Evolutionary conservation across 805 yeast genomes (phyloP).

Genomic region (Tetrapisispora taiwanensis): DNA sequence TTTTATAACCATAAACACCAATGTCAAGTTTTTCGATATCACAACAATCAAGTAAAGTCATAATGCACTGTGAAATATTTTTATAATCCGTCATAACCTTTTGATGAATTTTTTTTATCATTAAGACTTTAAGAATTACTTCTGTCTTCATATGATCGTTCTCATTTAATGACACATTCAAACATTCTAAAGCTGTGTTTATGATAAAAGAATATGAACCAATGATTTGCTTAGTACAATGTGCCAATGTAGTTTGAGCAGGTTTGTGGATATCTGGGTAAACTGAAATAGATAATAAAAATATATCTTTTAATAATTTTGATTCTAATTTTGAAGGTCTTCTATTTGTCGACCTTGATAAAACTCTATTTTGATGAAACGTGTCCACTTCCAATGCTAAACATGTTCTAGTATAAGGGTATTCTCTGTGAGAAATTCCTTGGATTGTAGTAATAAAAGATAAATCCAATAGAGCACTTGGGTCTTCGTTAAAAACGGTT

Average conservation of each 20-base stretch:
- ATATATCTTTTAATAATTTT: slow-evolving; percentile 52
- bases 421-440: slow-evolving; percentile 49
- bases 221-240: slow-evolving; percentile 58
- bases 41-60: slow-evolving; percentile 44
- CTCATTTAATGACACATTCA: slow-evolving; percentile 39
- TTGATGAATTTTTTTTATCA: slow-evolving; percentile 45
- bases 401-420: slow-evolving; percentile 68
- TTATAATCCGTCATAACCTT: slow-evolving; percentile 49
- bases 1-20: slow-evolving; percentile 41
- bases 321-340: slow-evolving; percentile 58
- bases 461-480: slow-evolving; percentile 43
- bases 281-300: slow-evolving; percentile 53
- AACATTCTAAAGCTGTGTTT: slow-evolving; percentile 30
- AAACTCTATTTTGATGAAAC: slow-evolving; percentile 65
- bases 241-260: slow-evolving; percentile 58
- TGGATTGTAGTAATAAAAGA: slow-evolving; percentile 50
- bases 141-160: slow-evolving; percentile 48
- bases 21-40: slow-evolving; percentile 47
- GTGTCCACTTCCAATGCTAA: slow-evolving; percentile 65
- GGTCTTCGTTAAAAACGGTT: slow-evolving; percentile 46
- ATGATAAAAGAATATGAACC: slow-evolving; percentile 55
- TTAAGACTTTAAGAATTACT: slow-evolving; percentile 52
- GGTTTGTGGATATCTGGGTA: slow-evolving; percentile 59
- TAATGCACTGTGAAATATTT: slow-evolving; percentile 39
- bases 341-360: slow-evolving; percentile 63